A percentile compares a stretch with the other conserved stretches of the same genome.
Evolutionary conservation across 2,329 filamentous ascomycete species (phyloP).

Genomic region (Aureobasidium sp.): DNA sequence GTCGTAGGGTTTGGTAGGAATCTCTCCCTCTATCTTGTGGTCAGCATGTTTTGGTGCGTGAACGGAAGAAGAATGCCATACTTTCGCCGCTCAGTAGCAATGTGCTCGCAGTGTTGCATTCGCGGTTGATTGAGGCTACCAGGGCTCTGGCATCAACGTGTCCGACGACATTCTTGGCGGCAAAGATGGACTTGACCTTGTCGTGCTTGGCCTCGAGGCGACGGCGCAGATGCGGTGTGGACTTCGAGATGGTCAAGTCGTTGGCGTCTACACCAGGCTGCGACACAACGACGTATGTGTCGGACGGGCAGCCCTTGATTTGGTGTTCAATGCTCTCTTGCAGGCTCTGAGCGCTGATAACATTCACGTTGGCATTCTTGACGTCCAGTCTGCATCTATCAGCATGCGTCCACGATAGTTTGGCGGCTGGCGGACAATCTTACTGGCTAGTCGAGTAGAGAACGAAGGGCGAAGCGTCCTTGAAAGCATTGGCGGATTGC

Average conservation of each 20-base stretch:
- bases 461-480: constrained; percentile 82
- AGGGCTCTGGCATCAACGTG: background rate
- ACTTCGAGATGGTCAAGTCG: constrained; percentile 54
- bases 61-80: background rate
- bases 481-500: constrained; percentile 58
- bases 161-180: constrained; percentile 11
- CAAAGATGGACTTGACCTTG: background rate
- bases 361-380: constrained; percentile 21
- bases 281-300: constrained; percentile 49
- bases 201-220: constrained; percentile 38
- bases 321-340: constrained; percentile 11
- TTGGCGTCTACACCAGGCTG: constrained; percentile 66
- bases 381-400: constrained; percentile 18
- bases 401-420: constrained; percentile 17
- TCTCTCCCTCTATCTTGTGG: background rate
- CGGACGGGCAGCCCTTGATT: constrained; percentile 13
- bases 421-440: constrained; percentile 26
- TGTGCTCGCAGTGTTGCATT: background rate
- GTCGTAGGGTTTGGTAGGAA: constrained; percentile 1
- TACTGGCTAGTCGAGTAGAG: constrained; percentile 81
- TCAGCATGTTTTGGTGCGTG: background rate
- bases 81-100: background rate
- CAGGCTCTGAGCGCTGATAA: constrained; percentile 24
- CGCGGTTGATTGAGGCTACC: background rate
- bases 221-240: constrained; percentile 48